Evolutionary conservation across 2,329 filamentous ascomycete species (phyloP), one percentile per base, ranked within the genome.

Genomic region (Cytospora schulzeri): DNA sequence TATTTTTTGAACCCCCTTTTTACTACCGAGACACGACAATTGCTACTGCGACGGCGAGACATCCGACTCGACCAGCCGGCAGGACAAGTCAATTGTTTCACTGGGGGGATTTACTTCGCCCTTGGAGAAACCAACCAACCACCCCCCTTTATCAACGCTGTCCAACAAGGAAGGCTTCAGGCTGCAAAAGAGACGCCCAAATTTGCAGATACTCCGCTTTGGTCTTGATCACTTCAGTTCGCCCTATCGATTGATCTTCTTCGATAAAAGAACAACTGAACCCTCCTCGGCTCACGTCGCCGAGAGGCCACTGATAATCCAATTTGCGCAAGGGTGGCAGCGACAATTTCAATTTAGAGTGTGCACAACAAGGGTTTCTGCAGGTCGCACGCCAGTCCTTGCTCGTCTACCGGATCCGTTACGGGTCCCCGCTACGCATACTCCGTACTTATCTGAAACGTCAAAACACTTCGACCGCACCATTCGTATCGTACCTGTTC

Each of bases 391-490:
- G 57, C 66, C 63, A 65, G 64, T 66, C 70, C 71, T 67, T 69
- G 67, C 63, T 65, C 62, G 69, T 73, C 70, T 73, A 8, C 41
- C 41, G 9, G 6, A 33, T 33, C 31, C 31, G 31, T n/a, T 33
- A 35, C 45, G 45, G 45, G 45, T 48, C 45, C 41, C 45, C n/a
- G n/a, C 22, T 48, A 19, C 45, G 7, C 45, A 48, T 71, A 73
- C 74, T 71, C 17, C 45, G 19, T 71, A 73, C 74, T 71, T 71
- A 70, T 69, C 75, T 80, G 78, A 80, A 80, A 80, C 78, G 71
- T 71, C 72, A 73, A 71, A 67, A 63, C 62, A 62, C 66, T 59
- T 69, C 68, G 62, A 67, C 65, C 69, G 69, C 70, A 70, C 69
- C 67, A 65, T 60, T 24, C 62, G 55, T 63, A 38, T 70, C 67